Percentiles rank a stretch among this genome's conserved stretches.
These are phyloP conservation scores for Trifolium subterraneum DNA, from an alignment of 306 rosid species.

Conservation along the genomic window DNA sequence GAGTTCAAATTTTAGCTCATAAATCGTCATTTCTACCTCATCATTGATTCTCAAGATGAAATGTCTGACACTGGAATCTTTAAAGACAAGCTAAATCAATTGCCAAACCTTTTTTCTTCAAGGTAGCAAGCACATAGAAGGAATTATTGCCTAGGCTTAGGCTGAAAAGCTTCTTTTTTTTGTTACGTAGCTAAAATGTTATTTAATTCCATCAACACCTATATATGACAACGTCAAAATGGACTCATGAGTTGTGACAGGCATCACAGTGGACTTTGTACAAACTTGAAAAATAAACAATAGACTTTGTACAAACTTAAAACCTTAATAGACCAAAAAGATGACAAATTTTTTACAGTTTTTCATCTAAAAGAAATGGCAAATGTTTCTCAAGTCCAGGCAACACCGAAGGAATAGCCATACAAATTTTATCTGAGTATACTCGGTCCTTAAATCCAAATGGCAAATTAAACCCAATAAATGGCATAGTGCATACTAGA, in stretches of 20 bases:
- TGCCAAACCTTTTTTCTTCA: not conserved
- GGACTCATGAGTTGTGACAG: constrained; percentile 22
- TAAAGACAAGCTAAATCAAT: constrained; percentile 16
- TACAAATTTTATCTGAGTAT: constrained; percentile 12
- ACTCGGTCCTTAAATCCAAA: constrained; percentile 37
- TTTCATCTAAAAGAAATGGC: constrained; percentile 26
- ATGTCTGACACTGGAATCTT: constrained; percentile 25
- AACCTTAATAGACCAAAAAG: constrained; percentile 27
- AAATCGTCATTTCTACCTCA: not conserved
- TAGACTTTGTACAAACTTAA: constrained; percentile 23
- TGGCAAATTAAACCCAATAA: constrained; percentile 22
- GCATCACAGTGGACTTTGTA: constrained; percentile 26
- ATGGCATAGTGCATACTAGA: constrained; percentile 29
- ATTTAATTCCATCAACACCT: not conserved
- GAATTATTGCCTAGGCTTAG: constrained; percentile 16
- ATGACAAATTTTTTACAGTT: constrained; percentile 3
- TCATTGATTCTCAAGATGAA: not conserved
- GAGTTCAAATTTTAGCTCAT: constrained; percentile 33
- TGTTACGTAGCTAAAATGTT: not conserved
- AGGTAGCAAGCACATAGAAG: not conserved
- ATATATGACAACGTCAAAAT: constrained; percentile 4
- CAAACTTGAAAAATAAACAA: constrained; percentile 28
- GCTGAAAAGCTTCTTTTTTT: constrained; percentile 3
- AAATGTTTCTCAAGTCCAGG: constrained; percentile 35
- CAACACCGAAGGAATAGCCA: constrained; percentile 32